These are phyloP conservation scores for Colletotrichum lini DNA, from an alignment of 2,329 filamentous ascomycete species.

Conservation along the genomic window DNA sequence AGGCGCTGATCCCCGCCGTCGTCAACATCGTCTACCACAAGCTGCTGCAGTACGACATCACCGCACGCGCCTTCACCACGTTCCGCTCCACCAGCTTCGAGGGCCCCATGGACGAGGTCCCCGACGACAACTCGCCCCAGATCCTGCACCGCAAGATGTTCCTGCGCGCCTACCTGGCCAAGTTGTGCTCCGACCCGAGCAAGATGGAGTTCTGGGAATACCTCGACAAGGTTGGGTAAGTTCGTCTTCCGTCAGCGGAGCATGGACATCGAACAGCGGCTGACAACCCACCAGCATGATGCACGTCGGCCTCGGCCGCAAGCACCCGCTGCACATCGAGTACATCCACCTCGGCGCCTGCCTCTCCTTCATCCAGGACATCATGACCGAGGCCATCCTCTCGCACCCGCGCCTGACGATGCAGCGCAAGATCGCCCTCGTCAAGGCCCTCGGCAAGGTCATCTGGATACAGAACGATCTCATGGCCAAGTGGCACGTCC, in stretches of 20 bases:
- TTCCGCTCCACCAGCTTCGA: constrained; percentile 74
- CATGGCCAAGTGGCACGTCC: constrained; percentile 86
- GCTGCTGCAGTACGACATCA: constrained; percentile 85
- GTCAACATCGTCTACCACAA: constrained; percentile 91
- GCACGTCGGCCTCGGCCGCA: constrained; percentile 82
- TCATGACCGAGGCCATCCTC: constrained; percentile 82
- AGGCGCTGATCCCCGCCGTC: constrained; percentile 84
- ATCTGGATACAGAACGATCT: constrained; percentile 92
- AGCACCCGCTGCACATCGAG: constrained; percentile 82
- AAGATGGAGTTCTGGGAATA: constrained; percentile 88
- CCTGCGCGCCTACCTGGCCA: constrained; percentile 80
- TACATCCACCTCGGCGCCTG: constrained; percentile 84
- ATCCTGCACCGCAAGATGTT: constrained; percentile 86
- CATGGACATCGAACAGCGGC: not conserved
- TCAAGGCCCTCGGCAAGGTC: constrained; percentile 84
- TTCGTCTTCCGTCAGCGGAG: not conserved
- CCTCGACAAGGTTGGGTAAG: constrained; percentile 82
- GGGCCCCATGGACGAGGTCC: constrained; percentile 74
- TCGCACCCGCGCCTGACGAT: constrained; percentile 77
- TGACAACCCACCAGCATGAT: constrained; percentile 71
- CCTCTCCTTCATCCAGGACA: constrained; percentile 82
- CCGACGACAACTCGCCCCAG: constrained; percentile 79
- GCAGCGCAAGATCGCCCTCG: constrained; percentile 78
- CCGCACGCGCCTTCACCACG: constrained; percentile 81
- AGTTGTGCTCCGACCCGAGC: constrained; percentile 81